Conservation (phyloP, 139 green algal species). For the Chlorella sorokiniana region DNA sequence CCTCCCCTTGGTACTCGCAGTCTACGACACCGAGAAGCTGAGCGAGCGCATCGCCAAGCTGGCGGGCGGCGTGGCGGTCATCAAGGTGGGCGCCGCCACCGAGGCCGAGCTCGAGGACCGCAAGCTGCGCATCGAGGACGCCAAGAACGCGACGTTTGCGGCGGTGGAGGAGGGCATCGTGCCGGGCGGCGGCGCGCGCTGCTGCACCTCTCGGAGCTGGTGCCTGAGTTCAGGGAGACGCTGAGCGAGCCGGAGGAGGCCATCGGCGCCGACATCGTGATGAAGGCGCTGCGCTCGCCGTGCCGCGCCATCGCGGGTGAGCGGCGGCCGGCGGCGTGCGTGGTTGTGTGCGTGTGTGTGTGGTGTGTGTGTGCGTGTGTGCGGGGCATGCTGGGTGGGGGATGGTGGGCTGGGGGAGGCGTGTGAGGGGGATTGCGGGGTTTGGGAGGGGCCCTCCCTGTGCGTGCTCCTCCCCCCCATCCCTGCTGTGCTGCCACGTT, state of each 20-base stretch:
- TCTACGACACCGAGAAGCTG: slow-evolving; percentile 99
- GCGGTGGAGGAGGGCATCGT: slow-evolving; percentile 96
- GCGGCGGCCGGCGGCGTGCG: neutral
- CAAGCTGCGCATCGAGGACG: slow-evolving; percentile 99
- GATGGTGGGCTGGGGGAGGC: no score
- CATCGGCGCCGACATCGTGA: slow-evolving; percentile 94
- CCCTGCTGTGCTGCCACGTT: no score
- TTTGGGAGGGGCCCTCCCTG: neutral
- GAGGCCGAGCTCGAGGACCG: slow-evolving; percentile 98
- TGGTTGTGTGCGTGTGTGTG: neutral
- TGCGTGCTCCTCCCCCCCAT: neutral
- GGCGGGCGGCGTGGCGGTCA: slow-evolving; percentile 93
- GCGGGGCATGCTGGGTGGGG: neutral
- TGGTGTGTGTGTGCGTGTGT: neutral
- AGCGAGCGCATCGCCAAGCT: slow-evolving; percentile 99
- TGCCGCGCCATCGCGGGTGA: slow-evolving; percentile 63
- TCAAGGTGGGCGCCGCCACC: slow-evolving; percentile 97
- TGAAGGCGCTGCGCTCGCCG: slow-evolving; percentile 80
- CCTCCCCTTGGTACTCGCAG: neutral
- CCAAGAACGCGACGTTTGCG: slow-evolving; percentile 99
- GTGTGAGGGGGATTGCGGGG: no score
- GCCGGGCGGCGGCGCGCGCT: slow-evolving; percentile 91
- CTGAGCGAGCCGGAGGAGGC: slow-evolving; percentile 88
- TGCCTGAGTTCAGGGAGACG: slow-evolving; percentile 83
- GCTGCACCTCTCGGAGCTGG: slow-evolving; percentile 88